Evolutionary conservation across 108 stramenopile genomes (phyloP).

Genomic region (Cyclotella sp.): DNA sequence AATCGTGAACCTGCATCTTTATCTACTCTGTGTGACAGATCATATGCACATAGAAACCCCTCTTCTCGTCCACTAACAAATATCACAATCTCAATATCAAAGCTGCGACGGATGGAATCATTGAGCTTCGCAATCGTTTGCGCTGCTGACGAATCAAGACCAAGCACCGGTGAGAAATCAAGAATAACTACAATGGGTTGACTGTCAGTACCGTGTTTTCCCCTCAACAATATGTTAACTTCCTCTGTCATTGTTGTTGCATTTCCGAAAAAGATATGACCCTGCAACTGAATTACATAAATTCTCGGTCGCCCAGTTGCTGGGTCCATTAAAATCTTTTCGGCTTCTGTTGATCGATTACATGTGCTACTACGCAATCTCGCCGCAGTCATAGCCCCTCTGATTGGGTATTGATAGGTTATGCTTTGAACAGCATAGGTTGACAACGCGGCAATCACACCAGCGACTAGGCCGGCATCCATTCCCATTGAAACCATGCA

Average conservation of each 20-base stretch:
- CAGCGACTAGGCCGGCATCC: slow-evolving; percentile 72
- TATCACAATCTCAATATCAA: slow-evolving; percentile 51
- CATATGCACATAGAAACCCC: slow-evolving; percentile 69
- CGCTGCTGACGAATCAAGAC: slow-evolving; percentile 78
- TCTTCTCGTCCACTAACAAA: slow-evolving; percentile 66
- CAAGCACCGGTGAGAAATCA: slow-evolving; percentile 70
- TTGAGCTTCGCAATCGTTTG: slow-evolving; percentile 75
- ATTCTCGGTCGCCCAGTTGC: slow-evolving; percentile 58
- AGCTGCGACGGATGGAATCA: slow-evolving; percentile 46
- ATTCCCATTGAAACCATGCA: slow-evolving; percentile 81
- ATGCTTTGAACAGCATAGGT: slow-evolving; percentile 51
- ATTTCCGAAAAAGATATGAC: slow-evolving; percentile 78
- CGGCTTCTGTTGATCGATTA: slow-evolving; percentile 53
- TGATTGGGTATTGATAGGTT: slow-evolving; percentile 64
- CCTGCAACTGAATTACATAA: slow-evolving; percentile 69
- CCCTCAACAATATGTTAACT: slow-evolving; percentile 46
- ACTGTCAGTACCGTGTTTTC: slow-evolving; percentile 25
- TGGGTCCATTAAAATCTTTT: slow-evolving; percentile 54
- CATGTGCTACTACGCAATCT: slow-evolving; percentile 61
- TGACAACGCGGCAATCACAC: slow-evolving; percentile 24
- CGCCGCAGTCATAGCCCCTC: slow-evolving; percentile 68
- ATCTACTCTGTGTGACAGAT: slow-evolving; percentile 49
- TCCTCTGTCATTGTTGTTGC: slow-evolving; percentile 63
- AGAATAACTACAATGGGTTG: slow-evolving; percentile 64
- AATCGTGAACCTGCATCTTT: not conserved